Base-by-base conservation (phyloP, 2,329 filamentous ascomycete species). In the Fusarium pininemorale region DNA sequence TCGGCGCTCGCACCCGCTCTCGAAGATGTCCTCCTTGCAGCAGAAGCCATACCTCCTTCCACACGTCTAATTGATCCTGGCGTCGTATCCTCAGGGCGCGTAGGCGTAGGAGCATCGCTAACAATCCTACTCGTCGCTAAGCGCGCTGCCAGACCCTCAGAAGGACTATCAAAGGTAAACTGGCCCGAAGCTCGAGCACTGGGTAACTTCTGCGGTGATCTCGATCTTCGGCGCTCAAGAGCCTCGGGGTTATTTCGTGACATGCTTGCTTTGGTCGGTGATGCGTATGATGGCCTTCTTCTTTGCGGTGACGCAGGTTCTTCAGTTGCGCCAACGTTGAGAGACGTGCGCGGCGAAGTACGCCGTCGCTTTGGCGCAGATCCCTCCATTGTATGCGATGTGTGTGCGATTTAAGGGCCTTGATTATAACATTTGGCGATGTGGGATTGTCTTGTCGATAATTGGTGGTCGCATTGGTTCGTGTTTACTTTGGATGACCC, bases 241-340 rank as follows among this genome's bases (percentile, higher is more conserved):
- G 91, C 84, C 16, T 90, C 87, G 1, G 90, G 89, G 69, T 92
- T 89, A 54, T 89, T 87, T 72, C 89, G 87, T 65, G 90, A 85
- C 20, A 92, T 81, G 75, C 90, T 93, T 18, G 91, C 86, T 78
- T 87, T 90, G 0, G 91, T 92, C 0, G 92, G 91, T n/a, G 91
- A 92, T 61, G 89, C 89, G 78, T 90, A 93, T 2, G 90, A 92
- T 2, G 88, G 86, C 2, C 86, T 86, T 53, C 77, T 77, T 38
- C 76, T 80, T 66, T 75, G 79, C 41, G 78, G 75, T 38, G 63
- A 76, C 78, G 58, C 75, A 76, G 73, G 85, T 78, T 57, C 63
- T 55, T 66, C 70, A 41, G 73, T 63, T 61, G 62, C 65, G 38
- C 63, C 59, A 32, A 75, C 51, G 8, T 78, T 56, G 44, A 73